Evolutionary conservation across 1,284 basidiomycete species (phyloP).

Genomic region (Moesziomyces antarcticus): DNA sequence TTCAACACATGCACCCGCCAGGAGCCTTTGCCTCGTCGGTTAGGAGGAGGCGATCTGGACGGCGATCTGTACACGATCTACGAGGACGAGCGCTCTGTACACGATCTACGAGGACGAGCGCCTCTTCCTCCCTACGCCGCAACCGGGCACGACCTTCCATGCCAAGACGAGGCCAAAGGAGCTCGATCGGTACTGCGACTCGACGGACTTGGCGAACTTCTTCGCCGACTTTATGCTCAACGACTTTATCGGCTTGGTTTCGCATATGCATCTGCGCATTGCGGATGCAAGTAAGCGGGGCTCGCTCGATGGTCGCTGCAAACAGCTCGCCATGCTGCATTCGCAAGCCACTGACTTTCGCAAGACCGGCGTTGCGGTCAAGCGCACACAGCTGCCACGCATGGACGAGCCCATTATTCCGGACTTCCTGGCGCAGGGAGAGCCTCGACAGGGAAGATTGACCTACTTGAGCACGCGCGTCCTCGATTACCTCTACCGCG

Average conservation of each 20-base stretch:
- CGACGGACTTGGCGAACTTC: constrained; percentile 78
- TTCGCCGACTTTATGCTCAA: constrained; percentile 75
- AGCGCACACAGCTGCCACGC: constrained; percentile 6
- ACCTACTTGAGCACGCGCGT: constrained; percentile 26
- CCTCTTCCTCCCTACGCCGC: constrained; percentile 72
- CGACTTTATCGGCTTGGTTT: constrained; percentile 73
- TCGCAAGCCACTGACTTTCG: constrained; percentile 72
- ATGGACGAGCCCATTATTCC: constrained; percentile 25
- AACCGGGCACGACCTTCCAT: constrained; percentile 9
- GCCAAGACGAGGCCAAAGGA: constrained; percentile 72
- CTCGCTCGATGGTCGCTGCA: constrained; percentile 74
- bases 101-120: constrained; percentile 70
- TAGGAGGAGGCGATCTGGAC: constrained; percentile 49
- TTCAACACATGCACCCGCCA: constrained; percentile 32
- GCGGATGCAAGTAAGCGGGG: constrained; percentile 75
- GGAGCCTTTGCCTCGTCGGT: constrained; percentile 30
- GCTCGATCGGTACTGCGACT: constrained; percentile 72
- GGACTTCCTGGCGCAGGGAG: constrained; percentile 35
- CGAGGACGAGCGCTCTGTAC: constrained; percentile 64
- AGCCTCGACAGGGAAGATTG: constrained; percentile 16
- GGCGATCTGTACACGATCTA: constrained; percentile 70
- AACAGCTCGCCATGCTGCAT: constrained; percentile 76
- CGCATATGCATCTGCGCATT: constrained; percentile 75
- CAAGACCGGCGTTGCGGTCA: constrained; percentile 44
- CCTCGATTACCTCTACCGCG: constrained; percentile 27